Evolutionary conservation across 2,329 filamentous ascomycete species (phyloP), one percentile per base, ranked within the genome.

Genomic region (Epichloe sibirici): DNA sequence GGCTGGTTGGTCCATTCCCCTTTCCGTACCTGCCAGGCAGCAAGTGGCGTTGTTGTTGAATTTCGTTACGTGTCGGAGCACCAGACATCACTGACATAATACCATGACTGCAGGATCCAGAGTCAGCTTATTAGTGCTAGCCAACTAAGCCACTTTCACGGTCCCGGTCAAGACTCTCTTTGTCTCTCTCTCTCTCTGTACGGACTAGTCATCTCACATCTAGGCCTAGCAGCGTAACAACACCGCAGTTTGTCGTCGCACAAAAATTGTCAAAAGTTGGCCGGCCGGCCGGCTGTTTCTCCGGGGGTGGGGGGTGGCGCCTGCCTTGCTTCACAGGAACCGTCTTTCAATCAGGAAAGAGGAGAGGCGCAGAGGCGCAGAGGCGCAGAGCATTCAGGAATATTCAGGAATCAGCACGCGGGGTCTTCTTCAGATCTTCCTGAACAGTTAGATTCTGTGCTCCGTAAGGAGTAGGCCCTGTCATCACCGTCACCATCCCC

Each of bases 241-340:
- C 8, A 31, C 28, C 28, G 28, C 28, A 31, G 37, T 37, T 12
- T 38, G 37, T 38, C 21, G 21, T 45, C 5, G 23, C 43, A 17
- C 17, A 15, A 7, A 47, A 13, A 38, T 38, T 37, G 6, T 3
- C 34, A 13, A 34, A 34, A 37, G 35, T 21, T 40, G 17, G 35
- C 5, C 13, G 13, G 43, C 21, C 44, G 35, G 43, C 21, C 44
- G 35, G 34, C 21, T 45, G 17, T 25, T 43, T 28, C 35, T 45
- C 39, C 42, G 42, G 34, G 34, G 11, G 28, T 12, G 45, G 25
- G 48, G 48, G 49, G 49, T 45, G 34, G 49, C 49, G 44, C 44
- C 44, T 51, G 44, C 44, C 44, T 51, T 51, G 44, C 50, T 34
- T 47, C 50, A 42, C 43, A 28, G 44, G 25, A 47, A 51, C 49